A percentile compares a stretch with the other conserved stretches of the same genome.
phyloP scores from a whole-genome alignment of 164 flowering plant species.

The Cinnamomum micranthum region DNA sequence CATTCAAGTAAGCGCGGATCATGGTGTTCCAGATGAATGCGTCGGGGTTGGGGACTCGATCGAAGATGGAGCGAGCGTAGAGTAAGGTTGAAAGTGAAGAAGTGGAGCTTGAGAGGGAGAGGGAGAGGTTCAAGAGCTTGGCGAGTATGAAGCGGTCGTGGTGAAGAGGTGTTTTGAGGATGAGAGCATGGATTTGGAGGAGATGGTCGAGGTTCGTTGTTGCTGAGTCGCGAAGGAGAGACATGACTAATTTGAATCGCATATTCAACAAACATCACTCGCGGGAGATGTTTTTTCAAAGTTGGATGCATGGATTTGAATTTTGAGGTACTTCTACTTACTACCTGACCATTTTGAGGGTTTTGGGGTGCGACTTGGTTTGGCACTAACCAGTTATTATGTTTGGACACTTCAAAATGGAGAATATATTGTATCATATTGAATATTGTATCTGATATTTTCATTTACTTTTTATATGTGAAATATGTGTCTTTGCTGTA shows the following conservation, averaged over 20 bases:
- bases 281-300: too few species aligned
- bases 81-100: conserved; percentile 5
- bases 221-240: not conserved
- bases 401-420: too few species aligned
- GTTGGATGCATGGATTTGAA: too few species aligned
- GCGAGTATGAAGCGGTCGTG: conserved; percentile 24
- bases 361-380: too few species aligned
- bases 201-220: conserved; percentile 1
- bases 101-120: not conserved
- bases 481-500: too few species aligned
- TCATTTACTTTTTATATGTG: too few species aligned
- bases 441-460: too few species aligned
- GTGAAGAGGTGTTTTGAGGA: conserved; percentile 32
- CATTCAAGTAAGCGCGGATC: conserved; percentile 34
- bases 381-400: too few species aligned
- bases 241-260: conserved; percentile 8
- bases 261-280: too few species aligned
- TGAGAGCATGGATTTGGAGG: conserved; percentile 33
- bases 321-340: too few species aligned
- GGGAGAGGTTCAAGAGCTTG: conserved; percentile 20
- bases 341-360: too few species aligned
- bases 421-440: too few species aligned
- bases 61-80: conserved; percentile 31
- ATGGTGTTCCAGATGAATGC: conserved; percentile 36
- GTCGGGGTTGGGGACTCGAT: conserved; percentile 21